phyloP scores from a whole-genome alignment of 148 eudicot species.

The Amaranthus hypochondriacus region DNA sequence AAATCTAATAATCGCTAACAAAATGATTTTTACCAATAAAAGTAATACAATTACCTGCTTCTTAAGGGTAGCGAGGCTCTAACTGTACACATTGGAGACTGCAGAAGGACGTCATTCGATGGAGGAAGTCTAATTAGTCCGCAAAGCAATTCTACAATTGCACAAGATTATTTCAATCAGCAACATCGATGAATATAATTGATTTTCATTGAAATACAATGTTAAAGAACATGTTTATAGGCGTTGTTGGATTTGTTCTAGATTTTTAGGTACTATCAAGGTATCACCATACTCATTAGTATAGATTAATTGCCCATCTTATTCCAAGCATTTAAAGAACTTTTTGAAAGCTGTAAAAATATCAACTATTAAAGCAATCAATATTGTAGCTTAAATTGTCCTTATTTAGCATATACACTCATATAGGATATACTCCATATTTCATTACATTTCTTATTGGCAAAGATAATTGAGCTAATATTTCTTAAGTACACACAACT shows the following conservation, averaged over 20 bases:
- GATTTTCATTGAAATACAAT: not conserved
- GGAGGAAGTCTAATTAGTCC: slow-evolving; percentile 93
- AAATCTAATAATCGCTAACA: not conserved
- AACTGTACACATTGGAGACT: slow-evolving; percentile 84
- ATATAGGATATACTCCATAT: too few species aligned
- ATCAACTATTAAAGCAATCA: slow-evolving; percentile 39
- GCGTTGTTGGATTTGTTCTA: too few species aligned
- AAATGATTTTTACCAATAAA: not conserved
- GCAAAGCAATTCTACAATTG: slow-evolving; percentile 57
- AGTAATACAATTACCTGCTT: slow-evolving; percentile 51
- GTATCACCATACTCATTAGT: slow-evolving; percentile 45
- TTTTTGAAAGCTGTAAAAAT: too few species aligned
- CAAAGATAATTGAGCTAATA: too few species aligned
- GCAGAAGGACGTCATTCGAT: slow-evolving; percentile 90
- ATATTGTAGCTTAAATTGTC: slow-evolving; percentile 22
- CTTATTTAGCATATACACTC: too few species aligned
- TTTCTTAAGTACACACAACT: too few species aligned
- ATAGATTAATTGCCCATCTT: slow-evolving; percentile 29
- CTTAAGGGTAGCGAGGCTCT: slow-evolving; percentile 78
- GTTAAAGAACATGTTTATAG: not conserved
- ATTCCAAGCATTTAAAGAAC: too few species aligned
- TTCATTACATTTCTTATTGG: too few species aligned
- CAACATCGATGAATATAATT: not conserved
- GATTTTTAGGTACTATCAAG: slow-evolving; percentile 42
- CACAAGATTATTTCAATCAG: not conserved